A percentile compares a stretch with the other conserved stretches of the same genome.
Evolutionary conservation across 2,329 filamentous ascomycete genomes (phyloP).

Genomic region (Trichophyton mentagrophytes): DNA sequence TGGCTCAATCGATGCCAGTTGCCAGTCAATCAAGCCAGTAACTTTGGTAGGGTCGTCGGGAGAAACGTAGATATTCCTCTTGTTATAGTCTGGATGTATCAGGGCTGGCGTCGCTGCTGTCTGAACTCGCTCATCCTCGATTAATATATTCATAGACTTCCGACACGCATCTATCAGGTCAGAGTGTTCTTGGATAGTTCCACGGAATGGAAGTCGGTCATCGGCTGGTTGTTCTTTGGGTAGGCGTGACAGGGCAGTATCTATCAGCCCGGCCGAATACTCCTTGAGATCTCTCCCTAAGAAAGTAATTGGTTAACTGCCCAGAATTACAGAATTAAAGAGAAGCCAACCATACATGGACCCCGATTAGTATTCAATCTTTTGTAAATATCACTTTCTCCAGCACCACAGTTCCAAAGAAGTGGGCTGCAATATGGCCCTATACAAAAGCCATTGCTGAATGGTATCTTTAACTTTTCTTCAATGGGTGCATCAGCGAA

Average conservation of each 20-base stretch:
- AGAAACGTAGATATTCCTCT: conserved; percentile 25
- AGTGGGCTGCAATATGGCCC: conserved; percentile 22
- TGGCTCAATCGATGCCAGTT: conserved; percentile 22
- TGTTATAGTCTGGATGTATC: conserved; percentile 23
- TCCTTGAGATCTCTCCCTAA: conserved; percentile 6
- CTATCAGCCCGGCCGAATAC: conserved; percentile 12
- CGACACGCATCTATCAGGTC: conserved; percentile 13
- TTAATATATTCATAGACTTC: conserved; percentile 16
- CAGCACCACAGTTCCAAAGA: conserved; percentile 13
- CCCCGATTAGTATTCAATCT: conserved; percentile 8
- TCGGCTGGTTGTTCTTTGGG: conserved; percentile 1
- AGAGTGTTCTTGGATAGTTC: conserved; percentile 10
- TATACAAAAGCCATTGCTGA: conserved; percentile 23
- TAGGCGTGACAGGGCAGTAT: conserved; percentile 11
- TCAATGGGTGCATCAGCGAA: conserved; percentile 20
- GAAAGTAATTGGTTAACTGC: neutral
- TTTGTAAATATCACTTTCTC: conserved; percentile 10
- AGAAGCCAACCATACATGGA: conserved; percentile 10
- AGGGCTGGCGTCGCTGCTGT: conserved; percentile 13
- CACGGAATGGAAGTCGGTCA: conserved; percentile 11
- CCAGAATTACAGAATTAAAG: too few species aligned
- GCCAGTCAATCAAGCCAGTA: conserved; percentile 25
- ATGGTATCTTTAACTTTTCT: conserved; percentile 13
- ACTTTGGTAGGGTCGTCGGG: conserved; percentile 19
- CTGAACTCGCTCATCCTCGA: conserved; percentile 16